Conservation (phyloP, 768 basidiomycete genomes). For the Wakefieldia striispora region DNA sequence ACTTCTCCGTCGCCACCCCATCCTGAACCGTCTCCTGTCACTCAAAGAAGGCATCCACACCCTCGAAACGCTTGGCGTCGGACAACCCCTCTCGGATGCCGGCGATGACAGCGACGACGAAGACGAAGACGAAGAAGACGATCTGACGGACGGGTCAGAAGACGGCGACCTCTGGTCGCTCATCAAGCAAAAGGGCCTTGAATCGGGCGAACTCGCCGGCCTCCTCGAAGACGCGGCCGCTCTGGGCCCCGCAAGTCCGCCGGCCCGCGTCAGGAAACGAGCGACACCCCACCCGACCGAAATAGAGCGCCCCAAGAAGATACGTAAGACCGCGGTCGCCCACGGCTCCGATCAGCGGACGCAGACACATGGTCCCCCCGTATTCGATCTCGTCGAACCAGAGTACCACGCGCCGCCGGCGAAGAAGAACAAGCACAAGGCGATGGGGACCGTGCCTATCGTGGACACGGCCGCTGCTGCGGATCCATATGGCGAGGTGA, state of each 20-base stretch:
- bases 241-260: conserved; percentile 7
- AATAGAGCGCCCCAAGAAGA: conserved; percentile 53
- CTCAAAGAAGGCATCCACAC: conserved; percentile 80
- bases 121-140: conserved; percentile 25
- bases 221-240: conserved; percentile 52
- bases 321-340: conserved; percentile 44
- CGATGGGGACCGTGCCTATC: not conserved
- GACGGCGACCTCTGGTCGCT: conserved; percentile 42
- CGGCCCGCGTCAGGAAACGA: conserved; percentile 4
- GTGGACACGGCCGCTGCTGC: conserved; percentile 8
- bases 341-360: conserved; percentile 16
- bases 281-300: not conserved
- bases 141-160: conserved; percentile 39
- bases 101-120: conserved; percentile 41
- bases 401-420: conserved; percentile 38
- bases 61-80: conserved; percentile 84
- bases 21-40: conserved; percentile 71
- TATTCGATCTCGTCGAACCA: conserved; percentile 82
- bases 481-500: conserved; percentile 70
- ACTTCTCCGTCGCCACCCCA: conserved; percentile 65
- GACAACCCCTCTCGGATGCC: conserved; percentile 47
- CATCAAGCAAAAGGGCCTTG: conserved; percentile 37
- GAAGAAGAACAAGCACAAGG: conserved; percentile 7
- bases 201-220: conserved; percentile 50
- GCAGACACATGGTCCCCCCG: conserved; percentile 33